Evolutionary conservation across 495 filamentous ascomycete genomes (phyloP).

Genomic region (Pyrenula massariospora): DNA sequence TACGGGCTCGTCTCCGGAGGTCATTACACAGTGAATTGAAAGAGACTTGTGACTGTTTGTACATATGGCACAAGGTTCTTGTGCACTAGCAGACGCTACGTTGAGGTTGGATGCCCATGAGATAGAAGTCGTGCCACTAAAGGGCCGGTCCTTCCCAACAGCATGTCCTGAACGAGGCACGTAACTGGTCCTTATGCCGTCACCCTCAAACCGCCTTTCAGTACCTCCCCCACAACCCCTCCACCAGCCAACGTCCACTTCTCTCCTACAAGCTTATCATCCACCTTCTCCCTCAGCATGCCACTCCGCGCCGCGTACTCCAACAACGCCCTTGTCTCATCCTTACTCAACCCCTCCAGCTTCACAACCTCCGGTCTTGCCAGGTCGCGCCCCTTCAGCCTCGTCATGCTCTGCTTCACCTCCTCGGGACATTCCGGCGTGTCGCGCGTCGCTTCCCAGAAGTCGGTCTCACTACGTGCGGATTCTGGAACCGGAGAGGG

Average conservation of each 20-base stretch:
- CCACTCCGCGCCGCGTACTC: slow-evolving; percentile 92
- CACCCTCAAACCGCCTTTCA: slow-evolving; percentile 47
- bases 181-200: slow-evolving; percentile 15
- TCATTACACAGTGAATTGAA: no score
- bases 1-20: no score
- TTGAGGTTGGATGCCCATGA: no score
- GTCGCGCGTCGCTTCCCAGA: slow-evolving; percentile 32
- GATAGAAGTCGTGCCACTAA: no score
- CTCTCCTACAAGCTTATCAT: slow-evolving; percentile 64
- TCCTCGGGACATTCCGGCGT: slow-evolving; percentile 21
- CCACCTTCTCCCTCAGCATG: slow-evolving; percentile 55
- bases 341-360: slow-evolving; percentile 53
- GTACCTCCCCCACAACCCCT: slow-evolving; percentile 78
- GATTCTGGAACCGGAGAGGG: background rate
- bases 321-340: slow-evolving; percentile 67
- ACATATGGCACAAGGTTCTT: no score
- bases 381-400: slow-evolving; percentile 1
- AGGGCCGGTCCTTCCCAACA: no score
- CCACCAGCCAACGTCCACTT: slow-evolving; percentile 74
- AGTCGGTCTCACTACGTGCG: slow-evolving; percentile 1
- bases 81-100: no score
- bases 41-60: no score
- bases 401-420: background rate
- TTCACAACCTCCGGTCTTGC: slow-evolving; percentile 26
- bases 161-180: no score